phyloP scores from a whole-genome alignment of 768 basidiomycete genomes.

The Suillus bovinus region DNA sequence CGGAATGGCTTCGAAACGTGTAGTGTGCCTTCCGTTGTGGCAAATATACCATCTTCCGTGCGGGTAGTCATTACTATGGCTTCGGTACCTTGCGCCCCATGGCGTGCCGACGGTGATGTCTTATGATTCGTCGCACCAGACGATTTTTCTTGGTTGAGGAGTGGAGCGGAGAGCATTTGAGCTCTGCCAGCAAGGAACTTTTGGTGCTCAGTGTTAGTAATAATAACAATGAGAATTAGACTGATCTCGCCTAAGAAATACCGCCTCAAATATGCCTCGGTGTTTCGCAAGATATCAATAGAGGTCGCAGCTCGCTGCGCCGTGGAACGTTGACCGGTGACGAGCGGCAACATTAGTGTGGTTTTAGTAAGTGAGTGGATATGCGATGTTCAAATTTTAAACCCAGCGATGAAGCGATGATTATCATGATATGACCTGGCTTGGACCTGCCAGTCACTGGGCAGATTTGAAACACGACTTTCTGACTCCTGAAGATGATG shows the following conservation, averaged over 20 bases:
- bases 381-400: not conserved
- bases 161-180: slow-evolving; percentile 1
- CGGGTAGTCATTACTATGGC: slow-evolving; percentile 4
- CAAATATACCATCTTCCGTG: slow-evolving; percentile 33
- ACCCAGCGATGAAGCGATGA: slow-evolving; percentile 1
- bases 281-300: not conserved
- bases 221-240: not conserved
- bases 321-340: not conserved
- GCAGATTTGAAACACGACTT: no score
- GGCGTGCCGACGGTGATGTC: not conserved
- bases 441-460: no score
- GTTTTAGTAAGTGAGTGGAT: not conserved
- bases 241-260: not conserved
- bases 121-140: slow-evolving; percentile 9
- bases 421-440: no score
- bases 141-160: not conserved
- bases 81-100: not conserved
- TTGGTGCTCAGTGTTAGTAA: not conserved
- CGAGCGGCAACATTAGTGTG: not conserved
- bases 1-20: slow-evolving; percentile 78
- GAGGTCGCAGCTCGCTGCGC: not conserved
- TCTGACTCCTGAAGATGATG: not conserved
- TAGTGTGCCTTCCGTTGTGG: slow-evolving; percentile 63
- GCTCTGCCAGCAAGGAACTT: not conserved
- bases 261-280: not conserved